Conservation (phyloP, 176 grass and related monocot genomes). For the Lolium multiflorum region DNA sequence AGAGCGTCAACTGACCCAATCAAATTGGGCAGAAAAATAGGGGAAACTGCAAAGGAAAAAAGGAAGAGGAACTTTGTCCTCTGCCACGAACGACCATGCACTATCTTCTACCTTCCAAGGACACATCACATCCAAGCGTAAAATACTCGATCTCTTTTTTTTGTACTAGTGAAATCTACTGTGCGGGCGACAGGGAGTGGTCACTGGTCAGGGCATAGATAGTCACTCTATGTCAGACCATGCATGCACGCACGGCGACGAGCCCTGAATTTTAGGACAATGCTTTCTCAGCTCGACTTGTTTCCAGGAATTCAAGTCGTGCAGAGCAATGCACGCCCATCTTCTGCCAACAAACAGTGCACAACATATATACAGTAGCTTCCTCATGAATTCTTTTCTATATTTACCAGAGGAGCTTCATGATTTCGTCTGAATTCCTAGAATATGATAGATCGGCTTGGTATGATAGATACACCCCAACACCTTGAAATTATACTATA, state of each 20-base stretch:
- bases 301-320: no score
- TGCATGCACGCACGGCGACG: background rate
- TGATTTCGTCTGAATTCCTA: background rate
- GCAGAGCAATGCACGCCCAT: constrained; percentile 10
- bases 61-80: background rate
- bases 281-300: background rate
- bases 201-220: background rate
- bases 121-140: constrained; percentile 39
- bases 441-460: background rate
- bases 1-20: background rate
- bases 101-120: background rate
- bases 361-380: background rate
- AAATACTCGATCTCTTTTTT: constrained; percentile 1
- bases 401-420: background rate
- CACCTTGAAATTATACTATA: background rate
- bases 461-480: background rate
- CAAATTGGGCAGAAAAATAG: background rate
- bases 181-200: constrained; percentile 38
- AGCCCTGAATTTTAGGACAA: constrained; percentile 38
- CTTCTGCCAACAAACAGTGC: background rate
- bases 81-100: background rate
- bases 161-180: background rate
- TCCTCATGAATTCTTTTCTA: background rate
- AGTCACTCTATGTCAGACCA: background rate
- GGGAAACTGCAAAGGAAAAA: background rate